Evolutionary conservation across 1,284 basidiomycete species (phyloP), one percentile per base, ranked within the genome.

Genomic region (Naganishia cerealis): DNA sequence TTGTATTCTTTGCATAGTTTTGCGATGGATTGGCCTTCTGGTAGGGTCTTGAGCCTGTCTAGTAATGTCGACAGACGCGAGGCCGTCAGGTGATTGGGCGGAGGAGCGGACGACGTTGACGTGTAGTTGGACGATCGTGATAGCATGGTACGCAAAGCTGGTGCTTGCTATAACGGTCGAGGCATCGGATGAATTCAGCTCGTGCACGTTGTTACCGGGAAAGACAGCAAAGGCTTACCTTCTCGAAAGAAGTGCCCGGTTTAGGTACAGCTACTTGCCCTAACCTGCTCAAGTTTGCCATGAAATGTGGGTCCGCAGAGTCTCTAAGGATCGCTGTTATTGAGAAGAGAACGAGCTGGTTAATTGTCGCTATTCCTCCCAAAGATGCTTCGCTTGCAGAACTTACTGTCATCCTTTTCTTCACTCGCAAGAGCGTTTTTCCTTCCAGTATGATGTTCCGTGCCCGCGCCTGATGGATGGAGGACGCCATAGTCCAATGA

Each of bases 241-340:
- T 84, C 78, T 70, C 80, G 83, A 59, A 87, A 73, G 6, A 84
- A 79, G 69, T 84, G 80, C 85, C 75, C 86, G 88, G 77, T 87
- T 87, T 74, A 7, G 75, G 73, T 24, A 93, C 89, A 24, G 80
- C 82, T 8, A 92, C 91, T 33, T 85, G 87, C 0, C 91, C 91
- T 3, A 93, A 80, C 53, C 80, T 83, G 71, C 76, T 86, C 58
- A 94, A 80, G 74, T 91, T 92, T 39, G 86, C 82, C 74, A 90
- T 77, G 69, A 92, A 87, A 63, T 92, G 86, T 0, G 90, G 89
- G 76, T 93, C 91, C 71, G 82, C 83, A 8, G 86, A 85, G 75
- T 93, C 90, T 70, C 78, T 79, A 69, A 86, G 82, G 71, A 92
- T 87, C 3, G 81, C 91, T 92, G 73, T 18, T 0, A 53, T 8